Evolutionary conservation across 2,329 filamentous ascomycete species (phyloP).

Genomic region (Apiospora koreana): DNA sequence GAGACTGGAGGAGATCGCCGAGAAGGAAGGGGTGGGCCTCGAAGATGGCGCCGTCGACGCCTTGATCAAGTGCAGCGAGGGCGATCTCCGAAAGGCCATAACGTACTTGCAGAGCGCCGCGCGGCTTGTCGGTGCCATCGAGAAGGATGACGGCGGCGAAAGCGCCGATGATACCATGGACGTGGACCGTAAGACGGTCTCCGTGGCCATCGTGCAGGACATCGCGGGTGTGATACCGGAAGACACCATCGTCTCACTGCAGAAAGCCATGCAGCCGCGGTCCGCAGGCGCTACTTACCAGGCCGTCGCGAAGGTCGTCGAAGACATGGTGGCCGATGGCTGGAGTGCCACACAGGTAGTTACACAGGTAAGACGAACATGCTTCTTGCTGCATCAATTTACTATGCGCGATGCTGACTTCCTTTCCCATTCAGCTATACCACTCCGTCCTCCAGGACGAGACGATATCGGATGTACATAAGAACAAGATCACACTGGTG

Average conservation of each 20-base stretch:
- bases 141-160: slow-evolving; percentile 43
- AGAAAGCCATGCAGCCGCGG: slow-evolving; percentile 74
- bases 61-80: slow-evolving; percentile 84
- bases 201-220: slow-evolving; percentile 81
- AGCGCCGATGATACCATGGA: slow-evolving; percentile 55
- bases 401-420: slow-evolving; percentile 9
- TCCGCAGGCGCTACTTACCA: slow-evolving; percentile 67
- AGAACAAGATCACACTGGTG: slow-evolving; percentile 83
- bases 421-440: slow-evolving; percentile 61
- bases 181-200: slow-evolving; percentile 67
- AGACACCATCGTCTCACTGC: slow-evolving; percentile 67
- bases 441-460: slow-evolving; percentile 83
- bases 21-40: slow-evolving; percentile 72
- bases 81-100: slow-evolving; percentile 93
- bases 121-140: slow-evolving; percentile 72
- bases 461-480: slow-evolving; percentile 78
- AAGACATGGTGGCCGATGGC: slow-evolving; percentile 91
- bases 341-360: slow-evolving; percentile 94
- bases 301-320: slow-evolving; percentile 75
- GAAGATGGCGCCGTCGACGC: slow-evolving; percentile 81
- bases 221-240: slow-evolving; percentile 94
- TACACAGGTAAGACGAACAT: slow-evolving; percentile 60
- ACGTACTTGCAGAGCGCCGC: slow-evolving; percentile 96
- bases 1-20: slow-evolving; percentile 80
- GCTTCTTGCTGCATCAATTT: not conserved